Evolutionary conservation across 495 filamentous ascomycete genomes (phyloP).

Genomic region (Elaphomyces granulatus): DNA sequence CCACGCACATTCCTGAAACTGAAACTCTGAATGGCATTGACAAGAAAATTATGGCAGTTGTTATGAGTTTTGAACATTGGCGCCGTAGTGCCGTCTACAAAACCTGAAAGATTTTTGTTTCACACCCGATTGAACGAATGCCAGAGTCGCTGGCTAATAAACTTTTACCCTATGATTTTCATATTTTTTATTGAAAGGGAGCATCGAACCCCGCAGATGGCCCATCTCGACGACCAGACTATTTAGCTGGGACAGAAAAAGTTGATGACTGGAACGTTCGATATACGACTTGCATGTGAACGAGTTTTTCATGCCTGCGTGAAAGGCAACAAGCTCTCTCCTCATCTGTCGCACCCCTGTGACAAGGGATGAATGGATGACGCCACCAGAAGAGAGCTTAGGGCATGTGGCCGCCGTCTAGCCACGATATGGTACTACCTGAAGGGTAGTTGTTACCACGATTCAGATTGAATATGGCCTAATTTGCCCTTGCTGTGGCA

Average conservation of each 20-base stretch:
- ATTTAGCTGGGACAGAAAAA: not conserved
- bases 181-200: not conserved
- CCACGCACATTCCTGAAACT: not conserved
- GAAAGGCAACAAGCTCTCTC: too few species aligned
- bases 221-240: not conserved
- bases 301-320: too few species aligned
- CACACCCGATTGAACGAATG: not conserved
- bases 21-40: not conserved
- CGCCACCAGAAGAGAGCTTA: too few species aligned
- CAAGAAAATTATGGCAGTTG: not conserved
- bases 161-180: not conserved
- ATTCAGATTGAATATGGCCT: too few species aligned
- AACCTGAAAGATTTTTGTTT: not conserved
- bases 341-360: too few species aligned
- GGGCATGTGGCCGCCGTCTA: too few species aligned
- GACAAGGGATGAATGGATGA: too few species aligned
- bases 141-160: not conserved
- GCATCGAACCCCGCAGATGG: not conserved
- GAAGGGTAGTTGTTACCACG: too few species aligned
- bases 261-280: too few species aligned
- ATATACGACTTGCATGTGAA: too few species aligned
- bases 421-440: too few species aligned
- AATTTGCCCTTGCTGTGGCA: not conserved
- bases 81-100: not conserved
- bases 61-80: not conserved